phyloP scores from a whole-genome alignment of 148 eudicot genomes.

The Linanthus parryae region DNA sequence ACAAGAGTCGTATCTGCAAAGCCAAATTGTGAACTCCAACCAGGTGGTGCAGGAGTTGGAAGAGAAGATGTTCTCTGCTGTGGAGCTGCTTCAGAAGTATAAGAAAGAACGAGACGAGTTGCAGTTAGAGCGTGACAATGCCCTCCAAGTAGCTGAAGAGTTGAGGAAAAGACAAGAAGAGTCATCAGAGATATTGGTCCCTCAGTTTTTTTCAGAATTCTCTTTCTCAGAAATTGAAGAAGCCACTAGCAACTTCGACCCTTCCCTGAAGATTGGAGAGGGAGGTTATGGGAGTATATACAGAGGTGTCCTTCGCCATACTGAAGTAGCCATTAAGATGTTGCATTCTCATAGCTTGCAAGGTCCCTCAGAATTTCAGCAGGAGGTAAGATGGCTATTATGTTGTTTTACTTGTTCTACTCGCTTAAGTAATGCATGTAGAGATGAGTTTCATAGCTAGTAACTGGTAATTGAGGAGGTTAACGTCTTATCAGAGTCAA shows the following conservation, averaged over 20 bases:
- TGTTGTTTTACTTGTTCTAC: not conserved
- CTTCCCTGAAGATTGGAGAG: slow-evolving; percentile 69
- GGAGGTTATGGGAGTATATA: slow-evolving; percentile 83
- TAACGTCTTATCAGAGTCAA: too few species aligned
- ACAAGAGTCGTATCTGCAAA: slow-evolving; percentile 45
- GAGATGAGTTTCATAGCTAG: too few species aligned
- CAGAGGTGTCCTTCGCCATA: slow-evolving; percentile 55
- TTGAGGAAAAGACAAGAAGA: slow-evolving; percentile 34
- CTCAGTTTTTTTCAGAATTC: slow-evolving; percentile 48
- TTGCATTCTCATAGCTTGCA: slow-evolving; percentile 52
- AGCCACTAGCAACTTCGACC: slow-evolving; percentile 56
- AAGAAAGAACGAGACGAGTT: slow-evolving; percentile 68
- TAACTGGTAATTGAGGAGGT: too few species aligned
- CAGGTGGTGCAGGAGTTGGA: slow-evolving; percentile 46
- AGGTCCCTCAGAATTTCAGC: slow-evolving; percentile 71
- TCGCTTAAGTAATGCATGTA: not conserved
- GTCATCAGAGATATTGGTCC: slow-evolving; percentile 30
- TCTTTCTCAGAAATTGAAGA: slow-evolving; percentile 62
- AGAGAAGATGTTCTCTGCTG: slow-evolving; percentile 59
- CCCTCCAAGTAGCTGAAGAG: slow-evolving; percentile 46
- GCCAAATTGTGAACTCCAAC: slow-evolving; percentile 44
- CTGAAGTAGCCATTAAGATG: slow-evolving; percentile 78
- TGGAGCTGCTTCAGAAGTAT: slow-evolving; percentile 50
- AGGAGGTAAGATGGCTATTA: slow-evolving; percentile 55
- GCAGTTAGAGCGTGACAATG: slow-evolving; percentile 54